A percentile compares a stretch with the other conserved stretches of the same genome.
Conservation (phyloP, 495 filamentous ascomycete species). For the Xylaria longipes region DNA sequence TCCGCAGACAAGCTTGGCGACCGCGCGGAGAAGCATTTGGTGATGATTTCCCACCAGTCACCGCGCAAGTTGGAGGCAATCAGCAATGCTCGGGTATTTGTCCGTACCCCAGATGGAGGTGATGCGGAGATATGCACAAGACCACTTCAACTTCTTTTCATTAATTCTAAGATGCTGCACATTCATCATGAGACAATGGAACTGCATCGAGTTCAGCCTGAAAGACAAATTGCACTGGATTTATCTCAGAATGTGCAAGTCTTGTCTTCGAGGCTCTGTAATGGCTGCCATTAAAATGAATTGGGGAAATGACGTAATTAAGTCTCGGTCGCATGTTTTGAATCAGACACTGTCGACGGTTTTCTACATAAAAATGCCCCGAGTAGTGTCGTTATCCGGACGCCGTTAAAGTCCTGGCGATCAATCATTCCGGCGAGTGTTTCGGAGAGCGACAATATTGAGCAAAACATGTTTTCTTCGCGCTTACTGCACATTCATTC, state of each 20-base stretch:
- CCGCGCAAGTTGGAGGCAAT: not conserved
- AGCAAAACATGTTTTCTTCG: not conserved
- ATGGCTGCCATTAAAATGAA: not conserved
- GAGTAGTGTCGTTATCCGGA: not conserved
- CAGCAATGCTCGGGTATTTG: not conserved
- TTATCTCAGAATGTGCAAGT: not conserved
- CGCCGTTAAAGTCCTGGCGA: not conserved
- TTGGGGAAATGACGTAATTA: not conserved
- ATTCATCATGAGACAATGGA: not conserved
- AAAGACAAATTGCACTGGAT: not conserved
- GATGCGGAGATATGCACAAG: conserved; percentile 4
- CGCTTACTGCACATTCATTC: not conserved
- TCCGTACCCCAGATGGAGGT: not conserved
- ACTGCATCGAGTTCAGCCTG: not conserved
- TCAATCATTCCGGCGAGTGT: not conserved
- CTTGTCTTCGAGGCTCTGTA: not conserved
- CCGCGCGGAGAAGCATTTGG: conserved; percentile 2
- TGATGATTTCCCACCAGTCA: conserved; percentile 22
- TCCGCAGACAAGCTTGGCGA: conserved; percentile 10
- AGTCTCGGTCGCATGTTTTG: not conserved
- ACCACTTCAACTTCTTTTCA: not conserved
- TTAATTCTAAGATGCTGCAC: not conserved
- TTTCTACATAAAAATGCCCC: not conserved
- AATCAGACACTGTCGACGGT: not conserved
- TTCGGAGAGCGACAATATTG: not conserved